Conservation (phyloP, 2,329 filamentous ascomycete genomes). For the Sporothrix globosa region DNA sequence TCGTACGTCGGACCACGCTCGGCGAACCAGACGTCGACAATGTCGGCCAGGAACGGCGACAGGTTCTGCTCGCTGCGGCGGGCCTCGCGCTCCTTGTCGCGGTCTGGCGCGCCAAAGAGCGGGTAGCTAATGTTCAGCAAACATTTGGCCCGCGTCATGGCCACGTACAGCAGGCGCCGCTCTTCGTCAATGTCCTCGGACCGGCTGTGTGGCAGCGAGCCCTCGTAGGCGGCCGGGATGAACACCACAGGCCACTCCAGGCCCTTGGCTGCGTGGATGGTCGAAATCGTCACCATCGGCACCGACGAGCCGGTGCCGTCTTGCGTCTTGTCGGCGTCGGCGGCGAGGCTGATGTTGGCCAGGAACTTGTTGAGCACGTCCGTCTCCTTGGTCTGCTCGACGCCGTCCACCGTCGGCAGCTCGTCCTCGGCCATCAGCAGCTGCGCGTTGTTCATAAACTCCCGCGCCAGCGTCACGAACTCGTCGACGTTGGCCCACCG, state of each 20-base stretch:
- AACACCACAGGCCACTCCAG: slow-evolving; percentile 97
- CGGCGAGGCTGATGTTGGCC: slow-evolving; percentile 85
- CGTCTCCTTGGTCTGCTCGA: slow-evolving; percentile 69
- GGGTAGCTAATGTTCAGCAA: slow-evolving; percentile 86
- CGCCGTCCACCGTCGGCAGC: slow-evolving; percentile 69
- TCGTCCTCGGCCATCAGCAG: slow-evolving; percentile 52
- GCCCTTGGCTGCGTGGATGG: slow-evolving; percentile 94
- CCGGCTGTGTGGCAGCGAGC: slow-evolving; percentile 85
- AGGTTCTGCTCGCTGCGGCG: slow-evolving; percentile 48
- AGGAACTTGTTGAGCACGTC: slow-evolving; percentile 74
- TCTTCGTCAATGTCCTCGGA: slow-evolving; percentile 88
- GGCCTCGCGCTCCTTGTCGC: not conserved
- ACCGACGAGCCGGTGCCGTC: slow-evolving; percentile 42
- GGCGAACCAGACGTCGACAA: slow-evolving; percentile 54
- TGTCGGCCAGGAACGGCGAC: slow-evolving; percentile 70
- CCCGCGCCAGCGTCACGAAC: slow-evolving; percentile 75
- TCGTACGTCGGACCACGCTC: slow-evolving; percentile 72
- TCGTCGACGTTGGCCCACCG: slow-evolving; percentile 90
- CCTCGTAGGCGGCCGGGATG: slow-evolving; percentile 84
- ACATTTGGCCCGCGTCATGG: slow-evolving; percentile 90
- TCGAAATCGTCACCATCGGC: slow-evolving; percentile 82
- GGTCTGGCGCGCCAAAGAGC: slow-evolving; percentile 61
- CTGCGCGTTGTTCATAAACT: slow-evolving; percentile 59
- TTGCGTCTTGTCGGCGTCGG: slow-evolving; percentile 69
- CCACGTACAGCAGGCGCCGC: slow-evolving; percentile 85